These are phyloP conservation scores for Aspergillus sp. DNA, from an alignment of 2,329 filamentous ascomycete genomes.

Conservation along the genomic window DNA sequence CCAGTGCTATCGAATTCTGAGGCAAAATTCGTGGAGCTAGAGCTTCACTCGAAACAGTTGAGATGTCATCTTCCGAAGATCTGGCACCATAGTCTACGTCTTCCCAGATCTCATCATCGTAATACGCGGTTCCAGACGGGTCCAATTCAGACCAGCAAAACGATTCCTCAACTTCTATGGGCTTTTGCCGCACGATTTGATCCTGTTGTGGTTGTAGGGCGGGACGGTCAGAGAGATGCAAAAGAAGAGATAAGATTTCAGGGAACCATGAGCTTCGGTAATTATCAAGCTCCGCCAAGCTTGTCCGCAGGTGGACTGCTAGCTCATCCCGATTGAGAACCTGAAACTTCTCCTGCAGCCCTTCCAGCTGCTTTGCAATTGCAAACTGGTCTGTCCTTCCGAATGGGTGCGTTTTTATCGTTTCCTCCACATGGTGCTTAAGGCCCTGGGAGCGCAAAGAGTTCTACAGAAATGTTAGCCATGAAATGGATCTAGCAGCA, in stretches of 20 bases:
- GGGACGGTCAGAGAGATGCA: slow-evolving; percentile 75
- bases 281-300: slow-evolving; percentile 52
- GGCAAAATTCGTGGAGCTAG: slow-evolving; percentile 22
- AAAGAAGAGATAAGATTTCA: slow-evolving; percentile 67
- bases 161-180: slow-evolving; percentile 38
- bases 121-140: slow-evolving; percentile 63
- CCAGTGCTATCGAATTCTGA: slow-evolving; percentile 16
- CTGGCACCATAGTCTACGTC: slow-evolving; percentile 31
- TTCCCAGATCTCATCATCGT: slow-evolving; percentile 33
- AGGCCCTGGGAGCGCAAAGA: slow-evolving; percentile 19
- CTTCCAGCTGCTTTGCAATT: slow-evolving; percentile 55
- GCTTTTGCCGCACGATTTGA: slow-evolving; percentile 51
- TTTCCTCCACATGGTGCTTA: slow-evolving; percentile 25
- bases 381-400: slow-evolving; percentile 69
- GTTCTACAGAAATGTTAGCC: slow-evolving; percentile 18
- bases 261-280: slow-evolving; percentile 59
- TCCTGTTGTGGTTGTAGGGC: slow-evolving; percentile 59
- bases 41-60: slow-evolving; percentile 24
- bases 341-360: slow-evolving; percentile 78
- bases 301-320: slow-evolving; percentile 57
- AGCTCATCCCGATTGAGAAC: slow-evolving; percentile 71
- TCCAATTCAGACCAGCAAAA: slow-evolving; percentile 76
- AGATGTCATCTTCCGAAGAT: slow-evolving; percentile 33
- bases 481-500: not conserved
- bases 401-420: slow-evolving; percentile 39